Conservation (phyloP, 164 flowering plant species). For the Piper betle region DNA sequence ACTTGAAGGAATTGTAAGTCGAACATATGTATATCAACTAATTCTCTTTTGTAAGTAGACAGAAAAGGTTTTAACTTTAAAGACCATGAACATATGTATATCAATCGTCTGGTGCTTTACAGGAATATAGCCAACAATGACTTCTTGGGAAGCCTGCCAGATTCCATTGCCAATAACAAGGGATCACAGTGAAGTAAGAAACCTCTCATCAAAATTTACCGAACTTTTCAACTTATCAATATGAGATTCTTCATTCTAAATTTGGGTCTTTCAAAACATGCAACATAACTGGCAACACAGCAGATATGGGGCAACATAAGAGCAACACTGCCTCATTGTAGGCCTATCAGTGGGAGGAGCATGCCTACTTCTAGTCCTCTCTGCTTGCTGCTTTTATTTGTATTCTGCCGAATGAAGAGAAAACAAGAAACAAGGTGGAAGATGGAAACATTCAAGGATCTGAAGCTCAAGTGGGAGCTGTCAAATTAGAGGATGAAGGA, state of each 20-base stretch:
- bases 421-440: background rate
- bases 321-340: background rate
- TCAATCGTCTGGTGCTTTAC: background rate
- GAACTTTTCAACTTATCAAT: background rate
- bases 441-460: background rate
- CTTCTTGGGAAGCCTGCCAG: slow-evolving; percentile 1
- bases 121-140: slow-evolving; percentile 3
- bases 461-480: background rate
- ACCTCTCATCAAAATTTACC: background rate
- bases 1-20: slow-evolving; percentile 23
- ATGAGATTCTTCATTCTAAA: background rate
- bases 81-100: background rate
- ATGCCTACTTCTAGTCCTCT: background rate
- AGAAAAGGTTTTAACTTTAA: too few species aligned
- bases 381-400: background rate
- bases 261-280: background rate
- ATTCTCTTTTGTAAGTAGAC: too few species aligned
- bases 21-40: background rate
- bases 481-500: background rate
- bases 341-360: background rate
- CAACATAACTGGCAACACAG: slow-evolving; percentile 2
- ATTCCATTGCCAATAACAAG: background rate
- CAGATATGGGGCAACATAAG: background rate
- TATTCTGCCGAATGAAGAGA: background rate
- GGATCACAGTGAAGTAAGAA: slow-evolving; percentile 1